phyloP scores from a whole-genome alignment of 2,329 filamentous ascomycete species.

The Bipolaris victoriae region DNA sequence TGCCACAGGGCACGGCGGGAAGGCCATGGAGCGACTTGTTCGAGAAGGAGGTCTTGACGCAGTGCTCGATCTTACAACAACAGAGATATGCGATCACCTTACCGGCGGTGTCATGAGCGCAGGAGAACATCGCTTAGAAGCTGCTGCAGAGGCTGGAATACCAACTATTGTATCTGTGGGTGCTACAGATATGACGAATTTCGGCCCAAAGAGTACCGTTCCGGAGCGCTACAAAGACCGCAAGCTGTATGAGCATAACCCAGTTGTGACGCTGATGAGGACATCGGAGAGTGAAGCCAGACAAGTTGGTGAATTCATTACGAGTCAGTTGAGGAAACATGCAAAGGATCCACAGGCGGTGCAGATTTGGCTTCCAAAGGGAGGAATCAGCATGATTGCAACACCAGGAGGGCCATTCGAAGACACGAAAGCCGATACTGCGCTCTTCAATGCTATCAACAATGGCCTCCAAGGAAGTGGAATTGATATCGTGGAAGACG shows the following conservation, averaged over 20 bases:
- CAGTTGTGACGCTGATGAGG: conserved; percentile 69
- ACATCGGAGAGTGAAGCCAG: conserved; percentile 64
- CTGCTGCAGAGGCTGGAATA: conserved; percentile 63
- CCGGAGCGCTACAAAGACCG: conserved; percentile 61
- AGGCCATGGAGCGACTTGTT: conserved; percentile 71
- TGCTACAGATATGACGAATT: conserved; percentile 62
- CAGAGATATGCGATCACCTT: conserved; percentile 67
- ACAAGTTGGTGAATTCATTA: conserved; percentile 63
- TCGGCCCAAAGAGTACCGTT: conserved; percentile 62
- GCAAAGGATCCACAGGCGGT: conserved; percentile 52
- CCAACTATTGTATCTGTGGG: conserved; percentile 61
- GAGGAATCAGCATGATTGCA: conserved; percentile 67
- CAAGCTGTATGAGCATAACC: conserved; percentile 68
- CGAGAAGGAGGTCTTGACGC: conserved; percentile 65
- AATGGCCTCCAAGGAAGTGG: conserved; percentile 56
- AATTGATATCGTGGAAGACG: conserved; percentile 59
- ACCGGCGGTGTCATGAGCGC: conserved; percentile 69
- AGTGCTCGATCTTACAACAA: conserved; percentile 73
- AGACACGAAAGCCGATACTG: conserved; percentile 56
- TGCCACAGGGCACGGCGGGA: conserved; percentile 71
- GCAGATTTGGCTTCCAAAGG: conserved; percentile 65
- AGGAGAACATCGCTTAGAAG: conserved; percentile 62
- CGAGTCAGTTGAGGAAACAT: conserved; percentile 56
- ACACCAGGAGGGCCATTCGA: conserved; percentile 60
- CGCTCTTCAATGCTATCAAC: conserved; percentile 57